Percentiles rank a stretch among this genome's conserved stretches.
Evolutionary conservation across 2,329 filamentous ascomycete species (phyloP).

Genomic region (Hymenoscyphus salicellus): DNA sequence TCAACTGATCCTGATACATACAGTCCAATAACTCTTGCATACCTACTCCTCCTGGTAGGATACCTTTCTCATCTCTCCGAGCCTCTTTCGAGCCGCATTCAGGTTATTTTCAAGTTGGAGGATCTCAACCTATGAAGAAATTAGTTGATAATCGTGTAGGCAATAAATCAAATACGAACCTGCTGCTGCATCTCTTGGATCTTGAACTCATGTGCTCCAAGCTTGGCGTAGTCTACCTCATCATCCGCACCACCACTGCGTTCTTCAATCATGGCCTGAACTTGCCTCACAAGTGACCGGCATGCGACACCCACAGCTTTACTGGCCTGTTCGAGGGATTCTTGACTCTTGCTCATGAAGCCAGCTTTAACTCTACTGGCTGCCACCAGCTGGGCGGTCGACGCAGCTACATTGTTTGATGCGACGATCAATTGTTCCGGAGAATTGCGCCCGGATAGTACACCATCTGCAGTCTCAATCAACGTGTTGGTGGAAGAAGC

Average conservation of each 20-base stretch:
- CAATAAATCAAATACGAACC: slow-evolving; percentile 53
- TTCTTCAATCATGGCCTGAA: slow-evolving; percentile 90
- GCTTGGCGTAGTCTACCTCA: slow-evolving; percentile 83
- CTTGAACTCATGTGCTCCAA: slow-evolving; percentile 96
- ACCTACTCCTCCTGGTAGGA: slow-evolving; percentile 34
- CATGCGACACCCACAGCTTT: slow-evolving; percentile 92
- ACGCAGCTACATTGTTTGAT: slow-evolving; percentile 93
- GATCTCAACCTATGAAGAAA: slow-evolving; percentile 76
- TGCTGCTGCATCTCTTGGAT: slow-evolving; percentile 99
- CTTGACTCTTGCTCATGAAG: slow-evolving; percentile 97
- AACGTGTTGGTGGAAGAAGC: slow-evolving; percentile 90
- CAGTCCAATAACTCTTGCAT: not conserved
- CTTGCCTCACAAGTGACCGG: slow-evolving; percentile 81
- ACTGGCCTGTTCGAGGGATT: slow-evolving; percentile 82
- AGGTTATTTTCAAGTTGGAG: slow-evolving; percentile 89
- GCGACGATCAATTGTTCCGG: slow-evolving; percentile 97
- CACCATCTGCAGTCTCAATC: slow-evolving; percentile 96
- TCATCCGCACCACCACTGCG: slow-evolving; percentile 75
- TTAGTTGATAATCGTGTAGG: slow-evolving; percentile 16
- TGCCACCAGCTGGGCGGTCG: slow-evolving; percentile 92
- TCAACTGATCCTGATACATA: not conserved
- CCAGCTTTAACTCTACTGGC: slow-evolving; percentile 94
- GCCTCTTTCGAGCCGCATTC: slow-evolving; percentile 70
- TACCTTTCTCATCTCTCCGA: slow-evolving; percentile 83
- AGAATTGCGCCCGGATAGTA: slow-evolving; percentile 85